These are phyloP conservation scores for Coprinopsis marcescibilis DNA, from an alignment of 768 basidiomycete genomes.

Conservation along the genomic window DNA sequence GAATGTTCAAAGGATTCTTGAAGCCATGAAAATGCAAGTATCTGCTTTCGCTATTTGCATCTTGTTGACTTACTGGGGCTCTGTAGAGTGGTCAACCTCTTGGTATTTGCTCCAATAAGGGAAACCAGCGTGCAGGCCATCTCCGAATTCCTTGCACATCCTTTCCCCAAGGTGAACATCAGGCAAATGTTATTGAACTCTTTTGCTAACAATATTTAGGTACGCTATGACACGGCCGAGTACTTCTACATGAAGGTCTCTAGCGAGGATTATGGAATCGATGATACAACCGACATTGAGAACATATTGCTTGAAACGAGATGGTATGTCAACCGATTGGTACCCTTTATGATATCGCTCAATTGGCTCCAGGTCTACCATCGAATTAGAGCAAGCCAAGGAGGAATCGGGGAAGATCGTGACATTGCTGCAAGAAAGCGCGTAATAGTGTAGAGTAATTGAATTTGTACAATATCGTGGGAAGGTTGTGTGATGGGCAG, in stretches of 20 bases:
- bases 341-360: neutral
- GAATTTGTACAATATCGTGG: neutral
- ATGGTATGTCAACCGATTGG: slow-evolving; percentile 49
- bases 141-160: slow-evolving; percentile 63
- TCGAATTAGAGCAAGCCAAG: slow-evolving; percentile 30
- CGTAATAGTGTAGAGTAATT: neutral
- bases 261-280: slow-evolving; percentile 56
- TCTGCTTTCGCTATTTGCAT: slow-evolving; percentile 8
- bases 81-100: slow-evolving; percentile 41
- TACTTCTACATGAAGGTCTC: slow-evolving; percentile 75
- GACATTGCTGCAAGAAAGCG: slow-evolving; percentile 23
- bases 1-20: slow-evolving; percentile 74
- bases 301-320: slow-evolving; percentile 74
- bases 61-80: neutral
- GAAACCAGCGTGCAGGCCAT: slow-evolving; percentile 41
- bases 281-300: slow-evolving; percentile 57
- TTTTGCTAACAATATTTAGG: slow-evolving; percentile 33
- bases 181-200: slow-evolving; percentile 13
- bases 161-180: slow-evolving; percentile 67
- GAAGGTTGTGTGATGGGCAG: neutral
- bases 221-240: slow-evolving; percentile 78
- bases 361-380: slow-evolving; percentile 38
- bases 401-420: slow-evolving; percentile 38
- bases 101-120: slow-evolving; percentile 46
- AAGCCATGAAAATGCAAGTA: slow-evolving; percentile 80